Conservation (phyloP, 2,329 filamentous ascomycete species). For the Penicillium sp. region DNA sequence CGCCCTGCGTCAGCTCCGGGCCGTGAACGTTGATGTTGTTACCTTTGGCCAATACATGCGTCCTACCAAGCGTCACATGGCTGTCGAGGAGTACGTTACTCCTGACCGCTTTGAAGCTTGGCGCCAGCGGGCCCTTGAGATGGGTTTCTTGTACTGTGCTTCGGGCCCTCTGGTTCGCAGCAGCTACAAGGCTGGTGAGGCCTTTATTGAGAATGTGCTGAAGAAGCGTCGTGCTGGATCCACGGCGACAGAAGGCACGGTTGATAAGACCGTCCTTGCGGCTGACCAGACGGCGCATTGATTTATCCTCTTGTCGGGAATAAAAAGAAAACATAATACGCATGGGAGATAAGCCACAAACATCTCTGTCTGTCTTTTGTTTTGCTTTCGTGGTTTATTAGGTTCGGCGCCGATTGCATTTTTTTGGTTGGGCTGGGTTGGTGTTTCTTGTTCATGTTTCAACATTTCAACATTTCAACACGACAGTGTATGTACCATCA, state of each 20-base stretch:
- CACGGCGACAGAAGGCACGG: conserved; percentile 31
- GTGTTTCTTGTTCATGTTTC: conserved; percentile 10
- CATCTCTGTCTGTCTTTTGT: neutral
- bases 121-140: conserved; percentile 84
- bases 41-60: conserved; percentile 99
- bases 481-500: conserved; percentile 21
- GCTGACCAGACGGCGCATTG: conserved; percentile 33
- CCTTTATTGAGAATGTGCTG: conserved; percentile 97
- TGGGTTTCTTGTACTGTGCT: conserved; percentile 97
- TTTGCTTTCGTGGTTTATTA: conserved; percentile 2
- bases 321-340: conserved; percentile 13
- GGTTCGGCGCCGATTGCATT: conserved; percentile 25
- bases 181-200: conserved; percentile 97
- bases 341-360: conserved; percentile 5
- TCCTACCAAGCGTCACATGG: conserved; percentile 95
- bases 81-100: conserved; percentile 93
- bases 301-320: conserved; percentile 13
- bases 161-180: conserved; percentile 91
- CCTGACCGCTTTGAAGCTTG: conserved; percentile 90
- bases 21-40: conserved; percentile 84
- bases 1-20: conserved; percentile 77
- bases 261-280: conserved; percentile 28
- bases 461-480: conserved; percentile 17
- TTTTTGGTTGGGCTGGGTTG: conserved; percentile 15
- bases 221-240: conserved; percentile 67